A percentile compares a stretch with the other conserved stretches of the same genome.
These are phyloP conservation scores for Boletus subcaerulescens DNA, from an alignment of 768 basidiomycete genomes.

Conservation along the genomic window DNA sequence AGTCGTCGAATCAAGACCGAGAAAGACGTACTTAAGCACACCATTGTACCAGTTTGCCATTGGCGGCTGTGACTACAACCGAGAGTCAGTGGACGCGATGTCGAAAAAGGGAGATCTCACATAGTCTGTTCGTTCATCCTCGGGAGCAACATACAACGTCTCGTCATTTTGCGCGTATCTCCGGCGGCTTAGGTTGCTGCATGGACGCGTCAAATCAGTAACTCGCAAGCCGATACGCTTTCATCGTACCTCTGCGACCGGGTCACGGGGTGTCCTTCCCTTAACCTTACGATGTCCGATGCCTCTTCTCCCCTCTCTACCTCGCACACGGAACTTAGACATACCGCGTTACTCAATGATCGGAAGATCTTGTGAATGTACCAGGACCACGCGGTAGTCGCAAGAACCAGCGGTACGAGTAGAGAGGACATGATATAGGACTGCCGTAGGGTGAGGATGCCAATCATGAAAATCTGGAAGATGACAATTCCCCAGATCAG, in stretches of 20 bases:
- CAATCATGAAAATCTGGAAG: conserved; percentile 96
- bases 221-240: neutral
- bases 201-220: neutral
- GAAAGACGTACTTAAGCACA: conserved; percentile 70
- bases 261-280: conserved; percentile 82
- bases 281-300: conserved; percentile 69
- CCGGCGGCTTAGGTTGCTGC: conserved; percentile 77
- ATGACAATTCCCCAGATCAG: conserved; percentile 91
- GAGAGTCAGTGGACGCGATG: conserved; percentile 6
- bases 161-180: conserved; percentile 94
- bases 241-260: conserved; percentile 75
- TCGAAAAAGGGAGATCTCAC: conserved; percentile 36
- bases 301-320: conserved; percentile 88
- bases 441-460: conserved; percentile 76
- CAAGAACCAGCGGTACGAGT: conserved; percentile 72
- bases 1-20: neutral
- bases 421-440: conserved; percentile 57
- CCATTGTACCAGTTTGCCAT: conserved; percentile 95
- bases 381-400: conserved; percentile 80
- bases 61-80: conserved; percentile 81
- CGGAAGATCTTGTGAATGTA: conserved; percentile 64
- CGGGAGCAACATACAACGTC: conserved; percentile 91
- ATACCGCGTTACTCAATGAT: conserved; percentile 79
- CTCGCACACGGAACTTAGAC: conserved; percentile 82
- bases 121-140: conserved; percentile 90